Evolutionary conservation across 306 rosid species (phyloP).

Genomic region (Sechiopsis laciniata): DNA sequence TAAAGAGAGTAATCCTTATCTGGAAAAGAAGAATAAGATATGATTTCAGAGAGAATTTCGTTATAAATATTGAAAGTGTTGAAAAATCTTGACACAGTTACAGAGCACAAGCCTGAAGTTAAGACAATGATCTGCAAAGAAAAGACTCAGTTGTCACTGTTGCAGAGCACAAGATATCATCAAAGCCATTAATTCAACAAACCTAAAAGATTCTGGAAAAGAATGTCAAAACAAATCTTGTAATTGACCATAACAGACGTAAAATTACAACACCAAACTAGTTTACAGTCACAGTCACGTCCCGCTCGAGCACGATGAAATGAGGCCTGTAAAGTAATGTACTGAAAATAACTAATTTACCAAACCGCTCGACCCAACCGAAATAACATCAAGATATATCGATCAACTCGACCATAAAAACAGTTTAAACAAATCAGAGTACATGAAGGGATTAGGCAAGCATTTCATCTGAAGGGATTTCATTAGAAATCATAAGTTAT

Average conservation of each 20-base stretch:
- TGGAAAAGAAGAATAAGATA: too few relatives aligned
- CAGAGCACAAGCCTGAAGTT: background rate
- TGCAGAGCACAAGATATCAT: background rate
- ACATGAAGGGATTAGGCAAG: background rate
- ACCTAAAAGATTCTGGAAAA: background rate
- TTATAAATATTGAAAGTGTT: too few relatives aligned
- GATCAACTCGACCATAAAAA: conserved; percentile 11
- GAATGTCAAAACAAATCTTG: background rate
- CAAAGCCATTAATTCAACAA: background rate
- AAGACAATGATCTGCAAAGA: background rate
- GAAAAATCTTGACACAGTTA: background rate
- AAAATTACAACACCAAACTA: background rate
- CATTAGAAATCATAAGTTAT: conserved; percentile 28
- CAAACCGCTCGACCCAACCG: background rate
- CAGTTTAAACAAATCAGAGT: background rate
- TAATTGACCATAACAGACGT: background rate
- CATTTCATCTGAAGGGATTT: conserved; percentile 23
- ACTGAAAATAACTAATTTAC: background rate
- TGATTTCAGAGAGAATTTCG: background rate
- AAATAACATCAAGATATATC: background rate
- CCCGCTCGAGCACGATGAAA: background rate
- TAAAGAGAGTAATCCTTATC: too few relatives aligned
- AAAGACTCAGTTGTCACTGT: background rate
- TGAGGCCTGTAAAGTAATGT: background rate
- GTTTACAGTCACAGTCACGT: too few relatives aligned